A percentile compares a stretch with the other conserved stretches of the same genome.
Evolutionary conservation across 495 filamentous ascomycete species (phyloP).

Genomic region (Echria macrotheca): DNA sequence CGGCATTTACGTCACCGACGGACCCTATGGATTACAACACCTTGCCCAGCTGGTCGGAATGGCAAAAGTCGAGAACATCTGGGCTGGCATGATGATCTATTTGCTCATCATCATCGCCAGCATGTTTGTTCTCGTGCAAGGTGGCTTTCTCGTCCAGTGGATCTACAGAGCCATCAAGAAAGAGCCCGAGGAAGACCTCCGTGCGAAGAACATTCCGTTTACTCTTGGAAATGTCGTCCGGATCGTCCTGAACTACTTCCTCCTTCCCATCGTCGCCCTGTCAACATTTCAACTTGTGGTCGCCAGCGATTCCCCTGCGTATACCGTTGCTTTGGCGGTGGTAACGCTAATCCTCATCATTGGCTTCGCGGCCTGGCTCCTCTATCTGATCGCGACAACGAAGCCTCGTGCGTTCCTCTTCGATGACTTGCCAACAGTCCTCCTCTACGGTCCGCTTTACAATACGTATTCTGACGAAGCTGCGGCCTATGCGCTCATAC

Average conservation of each 20-base stretch:
- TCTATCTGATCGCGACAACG: conserved; percentile 71
- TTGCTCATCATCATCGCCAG: conserved; percentile 65
- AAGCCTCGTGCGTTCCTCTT: conserved; percentile 81
- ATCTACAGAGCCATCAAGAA: conserved; percentile 61
- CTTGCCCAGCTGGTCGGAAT: conserved; percentile 84
- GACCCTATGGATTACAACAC: conserved; percentile 69
- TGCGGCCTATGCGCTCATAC: conserved; percentile 75
- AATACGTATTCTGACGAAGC: conserved; percentile 95
- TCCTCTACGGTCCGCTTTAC: conserved; percentile 92
- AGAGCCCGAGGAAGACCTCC: conserved; percentile 78
- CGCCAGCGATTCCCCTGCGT: conserved; percentile 57
- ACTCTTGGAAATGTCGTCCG: conserved; percentile 80
- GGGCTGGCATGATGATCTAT: conserved; percentile 89
- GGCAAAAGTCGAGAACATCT: conserved; percentile 69
- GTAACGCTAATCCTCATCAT: conserved; percentile 66
- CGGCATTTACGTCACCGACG: conserved; percentile 72
- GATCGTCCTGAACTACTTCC: conserved; percentile 85
- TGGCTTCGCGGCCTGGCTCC: conserved; percentile 68
- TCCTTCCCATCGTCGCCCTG: conserved; percentile 77
- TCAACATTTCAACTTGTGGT: conserved; percentile 91
- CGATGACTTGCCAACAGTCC: conserved; percentile 83
- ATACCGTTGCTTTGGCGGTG: conserved; percentile 65
- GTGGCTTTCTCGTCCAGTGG: conserved; percentile 72
- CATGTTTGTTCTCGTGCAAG: conserved; percentile 67
- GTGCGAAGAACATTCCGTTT: conserved; percentile 90